A percentile compares a stretch with the other conserved stretches of the same genome.
These are phyloP conservation scores for Dipodascus geniculatus DNA, from an alignment of 805 yeast species.

Conservation along the genomic window DNA sequence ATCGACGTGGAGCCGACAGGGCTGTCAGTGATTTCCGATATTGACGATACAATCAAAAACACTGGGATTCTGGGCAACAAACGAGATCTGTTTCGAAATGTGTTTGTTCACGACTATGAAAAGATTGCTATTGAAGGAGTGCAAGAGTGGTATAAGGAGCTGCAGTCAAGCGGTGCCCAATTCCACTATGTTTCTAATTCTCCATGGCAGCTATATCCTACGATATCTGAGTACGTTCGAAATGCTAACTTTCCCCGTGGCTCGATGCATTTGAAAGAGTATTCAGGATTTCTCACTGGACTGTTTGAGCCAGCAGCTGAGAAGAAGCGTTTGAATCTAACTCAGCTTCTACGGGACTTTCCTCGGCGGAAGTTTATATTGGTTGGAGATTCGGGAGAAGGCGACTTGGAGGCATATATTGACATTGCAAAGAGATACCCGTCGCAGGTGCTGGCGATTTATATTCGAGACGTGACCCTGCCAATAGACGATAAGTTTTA, in stretches of 20 bases:
- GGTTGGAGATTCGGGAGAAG: conserved; percentile 93
- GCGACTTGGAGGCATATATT: conserved; percentile 83
- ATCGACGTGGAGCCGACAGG: conserved; percentile 36
- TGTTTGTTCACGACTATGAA: conserved; percentile 52
- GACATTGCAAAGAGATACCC: conserved; percentile 56
- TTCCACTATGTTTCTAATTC: conserved; percentile 93
- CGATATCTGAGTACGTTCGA: conserved; percentile 45
- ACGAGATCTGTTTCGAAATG: conserved; percentile 67
- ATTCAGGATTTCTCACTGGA: conserved; percentile 68
- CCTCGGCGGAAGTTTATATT: conserved; percentile 68
- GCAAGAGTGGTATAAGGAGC: conserved; percentile 53
- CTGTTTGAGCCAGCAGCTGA: conserved; percentile 81
- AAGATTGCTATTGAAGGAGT: conserved; percentile 70
- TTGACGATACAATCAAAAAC: conserved; percentile 85
- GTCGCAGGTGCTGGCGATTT: conserved; percentile 56
- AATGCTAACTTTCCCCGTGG: conserved; percentile 58
- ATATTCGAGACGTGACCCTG: conserved; percentile 58
- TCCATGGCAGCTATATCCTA: conserved; percentile 77
- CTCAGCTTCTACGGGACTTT: conserved; percentile 56
- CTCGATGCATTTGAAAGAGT: conserved; percentile 78
- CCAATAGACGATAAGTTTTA: conserved; percentile 22
- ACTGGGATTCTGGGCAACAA: conserved; percentile 90
- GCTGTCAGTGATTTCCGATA: conserved; percentile 71
- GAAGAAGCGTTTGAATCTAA: conserved; percentile 58
- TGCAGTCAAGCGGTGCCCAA: conserved; percentile 36